Base-by-base conservation (phyloP, 805 yeast species). In the Zygoascus flipseniorum region DNA sequence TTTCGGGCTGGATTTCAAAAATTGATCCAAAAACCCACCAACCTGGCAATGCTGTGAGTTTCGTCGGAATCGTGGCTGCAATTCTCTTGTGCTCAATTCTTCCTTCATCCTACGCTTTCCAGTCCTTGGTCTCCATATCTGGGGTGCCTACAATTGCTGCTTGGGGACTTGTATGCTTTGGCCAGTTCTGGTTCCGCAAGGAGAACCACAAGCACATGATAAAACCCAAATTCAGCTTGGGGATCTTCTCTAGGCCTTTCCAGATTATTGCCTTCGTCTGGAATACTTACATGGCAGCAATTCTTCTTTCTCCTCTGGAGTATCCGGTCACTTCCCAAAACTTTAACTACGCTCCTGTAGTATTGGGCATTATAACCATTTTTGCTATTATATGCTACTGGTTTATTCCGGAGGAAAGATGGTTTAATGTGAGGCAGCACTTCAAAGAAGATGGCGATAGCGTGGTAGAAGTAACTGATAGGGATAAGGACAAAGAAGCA, bases 81-180 rank as follows among this genome's bases (percentile, higher is more conserved):
- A 19, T 60, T 18, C 50, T 60, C 32, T 53, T 60, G 16, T 58
- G 61, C 35, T 48, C 63, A 8, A 57, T 59, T 26, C 47, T 60
- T 26, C 62, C 62, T 13, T 52, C 56, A 39, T 37, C 56, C 5
- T 50, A 59, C 42, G 63, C 63, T 3, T 60, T 59, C 53, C 56
- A 58, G 48, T 53, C 60, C 31, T 56, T 60, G 23, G 62, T 60
- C 13, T 60, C 63, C 31, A 53, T 53, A 13, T 51, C 63, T 5
- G 63, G 57, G 31, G 61, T 58, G 8, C 62, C 62, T 10, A 57
- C 62, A 9, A 52, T 60, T 18, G 49, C 54, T 42, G 60, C 62
- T 6, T 60, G 56, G 54, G 60, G 57, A 9, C 52, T 59, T 14
- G 52, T 60, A 19, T 54, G 57, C 11, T 57, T 60, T 39, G 58